Evolutionary conservation across 2,329 filamentous ascomycete species (phyloP).

Genomic region (Ascochyta viciae-villosae): DNA sequence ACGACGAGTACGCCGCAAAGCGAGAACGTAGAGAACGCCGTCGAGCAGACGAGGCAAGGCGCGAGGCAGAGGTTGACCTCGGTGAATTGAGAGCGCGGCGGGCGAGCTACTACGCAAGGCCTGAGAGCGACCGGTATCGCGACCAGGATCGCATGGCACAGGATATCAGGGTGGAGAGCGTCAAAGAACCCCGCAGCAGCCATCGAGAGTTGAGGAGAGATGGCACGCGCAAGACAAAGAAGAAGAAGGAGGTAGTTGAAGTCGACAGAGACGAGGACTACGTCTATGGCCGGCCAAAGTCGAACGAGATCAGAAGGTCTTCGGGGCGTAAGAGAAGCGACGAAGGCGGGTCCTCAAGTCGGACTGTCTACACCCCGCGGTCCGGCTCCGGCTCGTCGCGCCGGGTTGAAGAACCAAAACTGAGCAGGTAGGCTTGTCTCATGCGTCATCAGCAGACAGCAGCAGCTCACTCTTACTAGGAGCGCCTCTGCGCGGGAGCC

Average conservation of each 20-base stretch:
- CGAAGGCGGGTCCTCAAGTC: slow-evolving; percentile 44
- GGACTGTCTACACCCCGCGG: slow-evolving; percentile 42
- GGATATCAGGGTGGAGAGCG: slow-evolving; percentile 33
- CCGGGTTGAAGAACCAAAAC: slow-evolving; percentile 37
- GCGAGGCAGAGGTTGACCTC: slow-evolving; percentile 46
- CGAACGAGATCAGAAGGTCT: slow-evolving; percentile 35
- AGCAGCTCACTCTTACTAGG: slow-evolving; percentile 30
- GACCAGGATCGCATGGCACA: slow-evolving; percentile 45
- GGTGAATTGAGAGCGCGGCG: slow-evolving; percentile 50
- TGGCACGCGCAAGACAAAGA: slow-evolving; percentile 38
- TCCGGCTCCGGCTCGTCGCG: slow-evolving; percentile 42
- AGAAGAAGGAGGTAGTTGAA: slow-evolving; percentile 31
- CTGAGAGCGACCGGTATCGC: slow-evolving; percentile 39
- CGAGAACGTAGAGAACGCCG: slow-evolving; percentile 44
- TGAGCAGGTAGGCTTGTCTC: slow-evolving; percentile 35
- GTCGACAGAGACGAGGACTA: slow-evolving; percentile 41
- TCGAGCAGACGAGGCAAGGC: slow-evolving; percentile 34
- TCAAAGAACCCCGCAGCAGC: slow-evolving; percentile 39
- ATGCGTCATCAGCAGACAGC: not conserved
- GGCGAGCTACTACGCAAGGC: slow-evolving; percentile 48
- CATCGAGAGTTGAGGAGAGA: slow-evolving; percentile 40
- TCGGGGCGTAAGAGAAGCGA: slow-evolving; percentile 41
- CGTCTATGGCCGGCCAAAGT: slow-evolving; percentile 41
- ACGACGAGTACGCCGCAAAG: slow-evolving; percentile 37
- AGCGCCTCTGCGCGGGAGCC: slow-evolving; percentile 43